phyloP scores from a whole-genome alignment of 148 eudicot species.

The Chenopodium quinoa region DNA sequence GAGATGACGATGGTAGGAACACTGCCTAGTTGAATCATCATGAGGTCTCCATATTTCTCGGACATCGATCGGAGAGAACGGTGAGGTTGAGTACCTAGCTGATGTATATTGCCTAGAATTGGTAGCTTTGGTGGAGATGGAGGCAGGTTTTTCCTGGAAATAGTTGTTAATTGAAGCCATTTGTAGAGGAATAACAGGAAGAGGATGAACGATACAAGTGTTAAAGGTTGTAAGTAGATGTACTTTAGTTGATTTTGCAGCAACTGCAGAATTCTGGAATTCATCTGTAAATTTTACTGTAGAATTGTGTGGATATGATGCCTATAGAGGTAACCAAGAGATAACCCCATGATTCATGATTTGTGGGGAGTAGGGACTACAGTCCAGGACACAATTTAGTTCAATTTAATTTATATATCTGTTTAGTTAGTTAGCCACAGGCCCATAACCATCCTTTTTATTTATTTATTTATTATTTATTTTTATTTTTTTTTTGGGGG shows the following conservation, averaged over 20 bases:
- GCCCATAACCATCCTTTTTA: too few species aligned
- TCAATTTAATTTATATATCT: too few species aligned
- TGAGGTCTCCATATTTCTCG: slow-evolving; percentile 26
- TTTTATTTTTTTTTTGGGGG: too few species aligned
- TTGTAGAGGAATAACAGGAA: slow-evolving; percentile 18
- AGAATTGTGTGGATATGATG: not conserved
- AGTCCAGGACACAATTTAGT: too few species aligned
- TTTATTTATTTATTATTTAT: too few species aligned
- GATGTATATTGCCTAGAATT: slow-evolving; percentile 29
- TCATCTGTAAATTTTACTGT: slow-evolving; percentile 14
- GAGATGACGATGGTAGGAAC: slow-evolving; percentile 23
- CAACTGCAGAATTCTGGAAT: slow-evolving; percentile 4
- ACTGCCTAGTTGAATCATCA: slow-evolving; percentile 28
- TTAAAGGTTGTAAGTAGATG: slow-evolving; percentile 4
- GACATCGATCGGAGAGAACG: slow-evolving; percentile 23
- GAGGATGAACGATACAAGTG: slow-evolving; percentile 11
- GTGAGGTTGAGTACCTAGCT: slow-evolving; percentile 25
- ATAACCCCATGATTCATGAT: not conserved
- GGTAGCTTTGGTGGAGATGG: slow-evolving; percentile 34
- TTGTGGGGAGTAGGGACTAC: not conserved
- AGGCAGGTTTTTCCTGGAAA: slow-evolving; percentile 19
- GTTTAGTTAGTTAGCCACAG: too few species aligned
- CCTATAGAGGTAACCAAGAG: not conserved
- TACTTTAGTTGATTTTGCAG: not conserved
- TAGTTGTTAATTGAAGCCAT: slow-evolving; percentile 14